phyloP scores from a whole-genome alignment of 257 asterid genomes.

The Craterostigma plantagineum region DNA sequence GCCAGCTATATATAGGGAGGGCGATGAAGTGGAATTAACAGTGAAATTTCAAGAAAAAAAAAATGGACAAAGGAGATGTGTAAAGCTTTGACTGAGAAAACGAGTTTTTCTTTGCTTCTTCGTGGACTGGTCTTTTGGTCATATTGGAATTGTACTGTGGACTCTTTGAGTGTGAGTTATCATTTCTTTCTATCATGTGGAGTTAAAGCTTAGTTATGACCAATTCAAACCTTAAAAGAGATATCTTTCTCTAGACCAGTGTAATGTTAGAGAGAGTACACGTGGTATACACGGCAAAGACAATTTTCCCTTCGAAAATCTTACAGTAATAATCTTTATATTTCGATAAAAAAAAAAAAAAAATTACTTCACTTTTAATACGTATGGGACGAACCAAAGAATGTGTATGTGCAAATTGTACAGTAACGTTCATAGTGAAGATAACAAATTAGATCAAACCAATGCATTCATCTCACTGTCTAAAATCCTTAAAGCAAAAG shows the following conservation, averaged over 20 bases:
- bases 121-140: conserved; percentile 28
- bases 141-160: conserved; percentile 11
- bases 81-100: conserved; percentile 36
- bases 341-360: too few relatives aligned
- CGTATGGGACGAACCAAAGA: too few relatives aligned
- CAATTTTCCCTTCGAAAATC: too few relatives aligned
- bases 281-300: not conserved
- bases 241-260: too few relatives aligned
- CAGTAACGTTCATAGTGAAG: too few relatives aligned
- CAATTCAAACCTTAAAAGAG: conserved; percentile 19
- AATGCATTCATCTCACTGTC: too few relatives aligned
- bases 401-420: too few relatives aligned
- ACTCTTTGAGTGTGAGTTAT: not conserved
- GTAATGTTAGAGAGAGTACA: too few relatives aligned
- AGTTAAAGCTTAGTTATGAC: conserved; percentile 14
- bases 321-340: too few relatives aligned
- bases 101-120: conserved; percentile 7
- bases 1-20: too few relatives aligned
- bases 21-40: conserved; percentile 20
- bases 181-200: not conserved
- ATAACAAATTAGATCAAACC: too few relatives aligned
- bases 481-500: conserved; percentile 10
- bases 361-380: too few relatives aligned
- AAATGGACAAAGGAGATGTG: conserved; percentile 9
- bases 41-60: conserved; percentile 1